Base-by-base conservation (phyloP, 148 eudicot genomes). In the Dianthus caryophyllus region DNA sequence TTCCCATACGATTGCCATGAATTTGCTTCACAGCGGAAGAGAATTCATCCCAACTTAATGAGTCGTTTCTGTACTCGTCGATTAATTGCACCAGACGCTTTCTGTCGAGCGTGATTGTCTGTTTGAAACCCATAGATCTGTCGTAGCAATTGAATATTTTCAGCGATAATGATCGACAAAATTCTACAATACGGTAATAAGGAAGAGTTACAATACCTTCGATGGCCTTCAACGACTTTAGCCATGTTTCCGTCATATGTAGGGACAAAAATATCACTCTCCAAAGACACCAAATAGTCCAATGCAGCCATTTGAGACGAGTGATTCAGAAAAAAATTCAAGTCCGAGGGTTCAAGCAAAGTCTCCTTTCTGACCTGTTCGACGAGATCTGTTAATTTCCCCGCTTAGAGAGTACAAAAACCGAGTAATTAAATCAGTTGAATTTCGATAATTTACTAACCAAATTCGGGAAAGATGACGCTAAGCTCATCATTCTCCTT, bases 191-290 rank as follows among this genome's bases (percentile, higher is more conserved):
- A 7, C 38, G 3, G n/a, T n/a, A n/a, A n/a, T n/a, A n/a, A n/a
- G n/a, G n/a, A n/a, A n/a, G n/a, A n/a, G n/a, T 33, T 33, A 7
- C 24, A 47, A 2, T 84, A 88, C 95, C 95, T 88, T 39, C 90
- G 84, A 66, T 88, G 88, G 56, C 95, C 95, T 81, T 88, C 88
- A 27, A 88, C 95, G 39, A 88, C 90, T 78, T 81, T 85, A 55
- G 95, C 95, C 95, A 88, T 88, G 56, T 88, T 88, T 58, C 90
- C 90, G 60, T 88, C 95, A 71, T 88, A 88, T 12, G 90, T 88
- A 15, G 95, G 95, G 64, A 88, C 84, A 80, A 88, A 84, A 27
- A 84, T 82, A 77, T 88, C 88, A 61, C 94, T 88, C 69, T 87
- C 84, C 73, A 87, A 55, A 0, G 94, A 85, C 25, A 88, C 94